These are phyloP conservation scores for Phragmites australis DNA, from an alignment of 176 grass and related monocot genomes.

Conservation along the genomic window DNA sequence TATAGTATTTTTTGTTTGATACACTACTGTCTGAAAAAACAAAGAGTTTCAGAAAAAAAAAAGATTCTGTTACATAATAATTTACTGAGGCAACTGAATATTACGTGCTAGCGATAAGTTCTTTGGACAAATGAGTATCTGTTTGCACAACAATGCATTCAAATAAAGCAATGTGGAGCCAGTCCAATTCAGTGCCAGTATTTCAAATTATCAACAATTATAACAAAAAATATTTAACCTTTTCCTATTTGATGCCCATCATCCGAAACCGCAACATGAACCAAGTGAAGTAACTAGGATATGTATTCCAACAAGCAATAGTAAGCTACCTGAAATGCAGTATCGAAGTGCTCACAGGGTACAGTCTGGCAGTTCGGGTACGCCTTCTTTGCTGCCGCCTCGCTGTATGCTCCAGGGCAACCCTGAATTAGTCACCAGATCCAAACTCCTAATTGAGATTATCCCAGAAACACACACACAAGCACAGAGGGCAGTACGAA, in stretches of 20 bases:
- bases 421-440: slow-evolving; percentile 51
- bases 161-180: not conserved
- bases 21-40: not conserved
- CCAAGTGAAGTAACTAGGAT: not conserved
- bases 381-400: slow-evolving; percentile 78
- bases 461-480: not conserved
- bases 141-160: not conserved
- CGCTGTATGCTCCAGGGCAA: slow-evolving; percentile 74
- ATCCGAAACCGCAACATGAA: not conserved
- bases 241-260: not conserved
- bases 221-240: not conserved
- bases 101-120: not conserved
- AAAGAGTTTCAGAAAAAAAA: not conserved
- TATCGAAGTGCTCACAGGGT: slow-evolving; percentile 90
- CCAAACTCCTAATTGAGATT: not conserved
- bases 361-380: slow-evolving; percentile 83
- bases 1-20: slow-evolving; percentile 11
- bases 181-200: not conserved
- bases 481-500: not conserved
- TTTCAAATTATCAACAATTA: not conserved
- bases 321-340: slow-evolving; percentile 63
- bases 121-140: not conserved
- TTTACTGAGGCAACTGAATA: not conserved
- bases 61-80: not conserved
- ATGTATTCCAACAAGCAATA: not conserved